Conservation (phyloP, 352 stramenopile genomes). For the Globisporangium sylvaticum region DNA sequence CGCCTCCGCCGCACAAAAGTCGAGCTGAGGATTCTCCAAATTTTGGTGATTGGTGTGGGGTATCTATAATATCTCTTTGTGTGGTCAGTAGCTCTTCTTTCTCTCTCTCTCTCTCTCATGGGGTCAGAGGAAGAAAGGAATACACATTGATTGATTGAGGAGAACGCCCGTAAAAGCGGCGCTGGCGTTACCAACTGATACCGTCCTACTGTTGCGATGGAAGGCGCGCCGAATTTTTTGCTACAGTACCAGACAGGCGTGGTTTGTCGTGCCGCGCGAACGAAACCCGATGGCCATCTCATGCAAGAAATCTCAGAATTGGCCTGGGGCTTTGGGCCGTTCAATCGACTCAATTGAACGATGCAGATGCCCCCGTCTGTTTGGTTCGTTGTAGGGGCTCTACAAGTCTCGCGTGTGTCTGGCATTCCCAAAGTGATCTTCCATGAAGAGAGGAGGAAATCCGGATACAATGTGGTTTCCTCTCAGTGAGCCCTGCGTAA, state of each 20-base stretch:
- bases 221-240: background rate
- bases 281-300: background rate
- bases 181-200: background rate
- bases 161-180: background rate
- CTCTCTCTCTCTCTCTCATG: background rate
- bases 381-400: too few relatives aligned
- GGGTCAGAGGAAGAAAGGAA: background rate
- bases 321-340: too few relatives aligned
- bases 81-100: background rate
- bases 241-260: background rate
- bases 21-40: background rate
- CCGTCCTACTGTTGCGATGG: background rate
- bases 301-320: background rate
- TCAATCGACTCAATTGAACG: too few relatives aligned
- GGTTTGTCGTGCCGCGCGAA: background rate
- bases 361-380: too few relatives aligned
- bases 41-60: background rate
- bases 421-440: too few relatives aligned
- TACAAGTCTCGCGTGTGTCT: too few relatives aligned
- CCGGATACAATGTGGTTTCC: too few relatives aligned
- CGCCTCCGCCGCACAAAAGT: background rate
- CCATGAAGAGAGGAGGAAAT: too few relatives aligned
- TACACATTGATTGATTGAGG: background rate
- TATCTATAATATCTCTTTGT: too few relatives aligned
- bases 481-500: too few relatives aligned